Evolutionary conservation across 768 basidiomycete species (phyloP).

Genomic region (Lenzites betulinus): DNA sequence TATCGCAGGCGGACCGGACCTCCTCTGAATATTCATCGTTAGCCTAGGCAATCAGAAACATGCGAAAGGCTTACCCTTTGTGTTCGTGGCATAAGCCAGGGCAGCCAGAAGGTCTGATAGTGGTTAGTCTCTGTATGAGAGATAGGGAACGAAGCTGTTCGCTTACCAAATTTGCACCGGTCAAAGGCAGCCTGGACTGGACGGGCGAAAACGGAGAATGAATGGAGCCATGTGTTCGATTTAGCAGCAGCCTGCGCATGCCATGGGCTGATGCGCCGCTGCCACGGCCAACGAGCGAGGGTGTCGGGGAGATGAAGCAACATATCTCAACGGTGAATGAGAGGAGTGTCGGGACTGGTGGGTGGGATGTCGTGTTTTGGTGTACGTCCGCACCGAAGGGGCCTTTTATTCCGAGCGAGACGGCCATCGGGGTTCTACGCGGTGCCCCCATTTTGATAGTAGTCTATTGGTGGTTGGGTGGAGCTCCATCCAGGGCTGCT

Average conservation of each 20-base stretch:
- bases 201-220: slow-evolving; percentile 28
- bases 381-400: no score
- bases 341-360: no score
- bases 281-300: slow-evolving; percentile 11
- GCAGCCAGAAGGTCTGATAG: neutral
- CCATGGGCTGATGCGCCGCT: neutral
- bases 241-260: neutral
- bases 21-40: neutral
- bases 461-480: no score
- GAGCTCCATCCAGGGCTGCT: no score
- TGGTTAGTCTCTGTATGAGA: neutral
- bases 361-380: no score
- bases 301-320: slow-evolving; percentile 1
- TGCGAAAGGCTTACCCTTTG: neutral
- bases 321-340: no score
- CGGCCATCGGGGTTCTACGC: no score
- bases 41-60: neutral
- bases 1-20: slow-evolving; percentile 13
- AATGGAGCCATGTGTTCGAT: slow-evolving; percentile 10
- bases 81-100: neutral
- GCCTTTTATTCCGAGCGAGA: no score
- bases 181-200: slow-evolving; percentile 30
- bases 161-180: slow-evolving; percentile 19
- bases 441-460: no score
- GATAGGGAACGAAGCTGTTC: no score